Evolutionary conservation across 805 yeast genomes (phyloP).

Genomic region (Cyberlindnera xylosilytica): DNA sequence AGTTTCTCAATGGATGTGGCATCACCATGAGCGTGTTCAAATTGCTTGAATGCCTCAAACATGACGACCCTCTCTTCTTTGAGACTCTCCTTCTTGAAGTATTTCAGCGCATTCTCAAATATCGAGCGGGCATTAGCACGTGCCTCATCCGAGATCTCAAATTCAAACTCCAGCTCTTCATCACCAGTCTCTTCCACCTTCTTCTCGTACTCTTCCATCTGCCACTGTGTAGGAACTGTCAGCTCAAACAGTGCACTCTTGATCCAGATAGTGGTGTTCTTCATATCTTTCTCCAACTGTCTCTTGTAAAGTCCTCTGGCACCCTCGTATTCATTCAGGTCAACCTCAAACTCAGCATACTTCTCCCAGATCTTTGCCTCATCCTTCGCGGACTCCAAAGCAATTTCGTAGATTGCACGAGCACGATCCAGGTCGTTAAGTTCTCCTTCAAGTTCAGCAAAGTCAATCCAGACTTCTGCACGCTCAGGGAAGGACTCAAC

Average conservation of each 20-base stretch:
- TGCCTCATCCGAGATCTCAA: slow-evolving; percentile 49
- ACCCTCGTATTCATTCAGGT: slow-evolving; percentile 51
- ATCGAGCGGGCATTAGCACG: slow-evolving; percentile 48
- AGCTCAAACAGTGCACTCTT: slow-evolving; percentile 70
- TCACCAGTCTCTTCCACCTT: slow-evolving; percentile 28
- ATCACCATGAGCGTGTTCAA: slow-evolving; percentile 64
- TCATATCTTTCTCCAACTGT: slow-evolving; percentile 31
- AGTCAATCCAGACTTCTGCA: slow-evolving; percentile 53
- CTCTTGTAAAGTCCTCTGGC: slow-evolving; percentile 52
- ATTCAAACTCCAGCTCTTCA: slow-evolving; percentile 47
- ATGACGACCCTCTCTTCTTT: slow-evolving; percentile 48
- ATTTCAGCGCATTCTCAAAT: slow-evolving; percentile 51
- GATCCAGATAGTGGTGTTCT: slow-evolving; percentile 50
- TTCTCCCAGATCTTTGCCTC: slow-evolving; percentile 30
- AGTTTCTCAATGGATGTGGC: slow-evolving; percentile 35
- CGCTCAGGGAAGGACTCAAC: slow-evolving; percentile 45
- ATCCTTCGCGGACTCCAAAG: slow-evolving; percentile 30
- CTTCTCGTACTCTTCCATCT: slow-evolving; percentile 35
- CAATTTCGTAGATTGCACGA: slow-evolving; percentile 58
- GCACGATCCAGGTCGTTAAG: slow-evolving; percentile 70
- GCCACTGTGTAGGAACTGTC: slow-evolving; percentile 54
- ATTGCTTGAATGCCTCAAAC: slow-evolving; percentile 58
- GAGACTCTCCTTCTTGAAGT: slow-evolving; percentile 36
- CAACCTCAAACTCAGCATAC: slow-evolving; percentile 59
- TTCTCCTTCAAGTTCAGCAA: slow-evolving; percentile 63